phyloP scores from a whole-genome alignment of 2,329 filamentous ascomycete species.

The Huntiella bhutanensis region DNA sequence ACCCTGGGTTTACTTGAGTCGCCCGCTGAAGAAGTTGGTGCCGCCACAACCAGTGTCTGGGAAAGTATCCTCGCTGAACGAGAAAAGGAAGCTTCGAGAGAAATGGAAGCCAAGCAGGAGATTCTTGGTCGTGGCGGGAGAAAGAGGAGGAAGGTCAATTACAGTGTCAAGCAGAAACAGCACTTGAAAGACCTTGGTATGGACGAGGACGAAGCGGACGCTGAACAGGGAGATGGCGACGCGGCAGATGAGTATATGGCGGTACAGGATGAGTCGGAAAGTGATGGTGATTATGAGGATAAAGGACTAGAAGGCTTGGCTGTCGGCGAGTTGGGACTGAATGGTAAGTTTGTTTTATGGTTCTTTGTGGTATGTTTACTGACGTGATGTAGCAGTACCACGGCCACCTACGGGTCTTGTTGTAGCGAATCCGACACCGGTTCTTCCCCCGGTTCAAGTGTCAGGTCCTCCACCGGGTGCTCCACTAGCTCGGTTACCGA shows the following conservation, averaged over 20 bases:
- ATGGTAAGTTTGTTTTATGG: no score
- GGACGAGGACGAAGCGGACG: constrained; percentile 13
- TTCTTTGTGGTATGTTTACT: no score
- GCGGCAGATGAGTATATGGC: not conserved
- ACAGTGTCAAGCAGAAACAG: constrained; percentile 10
- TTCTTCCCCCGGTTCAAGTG: no score
- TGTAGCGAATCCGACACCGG: no score
- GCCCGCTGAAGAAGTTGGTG: constrained; percentile 25
- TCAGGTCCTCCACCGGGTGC: no score
- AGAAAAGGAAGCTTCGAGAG: constrained; percentile 56
- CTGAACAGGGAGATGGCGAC: not conserved
- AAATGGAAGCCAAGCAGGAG: constrained; percentile 44
- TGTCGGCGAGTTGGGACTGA: not conserved
- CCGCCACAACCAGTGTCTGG: constrained; percentile 46
- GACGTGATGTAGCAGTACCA: no score
- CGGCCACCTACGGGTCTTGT: no score
- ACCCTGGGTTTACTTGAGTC: constrained; percentile 17
- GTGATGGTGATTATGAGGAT: constrained; percentile 1
- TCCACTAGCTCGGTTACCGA: no score
- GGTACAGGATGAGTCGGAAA: not conserved
- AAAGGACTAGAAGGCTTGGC: not conserved
- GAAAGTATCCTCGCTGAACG: constrained; percentile 73
- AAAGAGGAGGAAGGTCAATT: constrained; percentile 30
- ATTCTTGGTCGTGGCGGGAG: constrained; percentile 74
- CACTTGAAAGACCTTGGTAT: constrained; percentile 13